Percentiles rank a stretch among this genome's conserved stretches.
phyloP scores from a whole-genome alignment of 2,329 filamentous ascomycete genomes.

The Domatiomyces globalis region DNA sequence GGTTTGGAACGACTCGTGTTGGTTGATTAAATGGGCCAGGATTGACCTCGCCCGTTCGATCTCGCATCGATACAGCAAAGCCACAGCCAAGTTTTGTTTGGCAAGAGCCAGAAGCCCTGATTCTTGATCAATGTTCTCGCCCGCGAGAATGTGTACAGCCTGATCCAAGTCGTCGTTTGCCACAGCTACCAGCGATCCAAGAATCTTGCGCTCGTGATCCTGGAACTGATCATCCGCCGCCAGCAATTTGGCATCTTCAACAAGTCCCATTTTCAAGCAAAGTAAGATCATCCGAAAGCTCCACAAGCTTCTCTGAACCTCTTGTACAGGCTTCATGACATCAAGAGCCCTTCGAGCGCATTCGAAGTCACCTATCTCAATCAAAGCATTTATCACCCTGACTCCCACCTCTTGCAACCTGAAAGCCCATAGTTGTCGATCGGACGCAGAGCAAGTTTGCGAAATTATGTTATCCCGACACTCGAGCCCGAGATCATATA shows the following conservation, averaged over 20 bases:
- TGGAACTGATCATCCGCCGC: conserved; percentile 27
- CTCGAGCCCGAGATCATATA: conserved; percentile 76
- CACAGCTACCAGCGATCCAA: conserved; percentile 60
- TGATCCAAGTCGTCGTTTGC: conserved; percentile 58
- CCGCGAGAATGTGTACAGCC: conserved; percentile 31
- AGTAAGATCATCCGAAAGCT: conserved; percentile 45
- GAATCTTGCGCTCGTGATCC: conserved; percentile 28
- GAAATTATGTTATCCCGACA: conserved; percentile 48
- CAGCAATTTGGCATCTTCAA: conserved; percentile 49
- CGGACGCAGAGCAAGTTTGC: conserved; percentile 39
- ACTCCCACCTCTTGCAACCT: conserved; percentile 63
- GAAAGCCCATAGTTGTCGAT: conserved; percentile 52
- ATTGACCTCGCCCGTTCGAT: conserved; percentile 56
- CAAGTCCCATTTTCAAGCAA: conserved; percentile 65
- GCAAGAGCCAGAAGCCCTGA: conserved; percentile 51
- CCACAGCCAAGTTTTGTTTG: conserved; percentile 70
- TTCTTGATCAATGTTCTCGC: conserved; percentile 12
- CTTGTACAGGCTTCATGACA: conserved; percentile 33
- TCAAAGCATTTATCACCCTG: conserved; percentile 39
- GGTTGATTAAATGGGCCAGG: conserved; percentile 51
- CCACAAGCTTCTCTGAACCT: conserved; percentile 16
- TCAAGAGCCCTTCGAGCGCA: conserved; percentile 62
- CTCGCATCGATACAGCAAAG: conserved; percentile 63
- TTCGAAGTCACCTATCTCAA: conserved; percentile 66
- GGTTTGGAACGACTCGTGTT: conserved; percentile 56